A percentile compares a stretch with the other conserved stretches of the same genome.
phyloP scores from a whole-genome alignment of 2,329 filamentous ascomycete species.

The Penicillium digitatum region DNA sequence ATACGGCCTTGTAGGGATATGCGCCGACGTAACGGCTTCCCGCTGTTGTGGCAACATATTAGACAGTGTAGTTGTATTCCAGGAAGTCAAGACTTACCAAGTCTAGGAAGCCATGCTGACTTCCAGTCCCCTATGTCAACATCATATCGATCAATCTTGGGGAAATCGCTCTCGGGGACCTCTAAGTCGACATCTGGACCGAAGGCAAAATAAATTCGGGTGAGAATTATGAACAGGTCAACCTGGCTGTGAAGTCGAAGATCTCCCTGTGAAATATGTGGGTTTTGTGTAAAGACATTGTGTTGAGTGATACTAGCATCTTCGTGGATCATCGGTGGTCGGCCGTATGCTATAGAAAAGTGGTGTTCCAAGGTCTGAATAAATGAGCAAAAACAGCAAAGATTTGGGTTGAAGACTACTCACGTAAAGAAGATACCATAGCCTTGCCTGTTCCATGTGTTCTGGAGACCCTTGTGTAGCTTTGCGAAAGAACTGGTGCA shows the following conservation, averaged over 20 bases:
- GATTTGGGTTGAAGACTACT: constrained; percentile 9
- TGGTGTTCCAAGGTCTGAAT: constrained; percentile 41
- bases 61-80: neutral
- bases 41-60: constrained; percentile 29
- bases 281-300: constrained; percentile 31
- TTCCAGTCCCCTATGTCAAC: constrained; percentile 40
- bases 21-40: constrained; percentile 47
- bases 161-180: constrained; percentile 40
- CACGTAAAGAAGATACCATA: constrained; percentile 45
- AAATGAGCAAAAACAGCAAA: constrained; percentile 11
- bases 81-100: constrained; percentile 25
- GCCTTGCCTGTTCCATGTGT: constrained; percentile 36
- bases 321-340: constrained; percentile 44
- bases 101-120: constrained; percentile 33
- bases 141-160: constrained; percentile 41
- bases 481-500: constrained; percentile 44
- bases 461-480: constrained; percentile 38
- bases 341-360: constrained; percentile 44
- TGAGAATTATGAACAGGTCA: constrained; percentile 44
- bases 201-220: constrained; percentile 44
- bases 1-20: constrained; percentile 50
- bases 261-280: constrained; percentile 33
- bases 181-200: constrained; percentile 44
- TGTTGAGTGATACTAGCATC: constrained; percentile 38
- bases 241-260: constrained; percentile 42